Base-by-base conservation (phyloP, 2,329 filamentous ascomycete genomes). In the Verruconis gallopava region DNA sequence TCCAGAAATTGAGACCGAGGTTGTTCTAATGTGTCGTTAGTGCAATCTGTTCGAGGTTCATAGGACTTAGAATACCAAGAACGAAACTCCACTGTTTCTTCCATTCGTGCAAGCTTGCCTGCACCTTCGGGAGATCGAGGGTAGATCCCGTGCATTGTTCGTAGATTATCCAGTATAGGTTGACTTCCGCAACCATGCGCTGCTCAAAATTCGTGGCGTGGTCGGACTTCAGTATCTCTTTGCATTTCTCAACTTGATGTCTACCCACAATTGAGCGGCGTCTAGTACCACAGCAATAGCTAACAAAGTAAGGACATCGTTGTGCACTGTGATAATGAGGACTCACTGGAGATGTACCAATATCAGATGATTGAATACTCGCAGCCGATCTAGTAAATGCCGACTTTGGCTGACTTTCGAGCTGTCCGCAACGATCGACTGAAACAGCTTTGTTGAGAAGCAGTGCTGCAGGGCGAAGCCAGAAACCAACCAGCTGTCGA, bases 121-220 rank as follows among this genome's bases (percentile, higher is more conserved):
- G 53, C 1, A 58, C 53, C 36, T 56, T 55, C 2, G 58, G 48
- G 2, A 64, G 46, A 43, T 64, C 57, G 2, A 59, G 48, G 0
- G 51, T 40, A 11, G 49, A 44, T 3, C 46, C 46, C 14, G 52
- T 56, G 21, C 55, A 58, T 22, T 59, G 56, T 39, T 61, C 53
- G 43, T 68, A 67, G 4, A 67, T 60, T 15, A 60, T 59, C 63
- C 64, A 67, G 44, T 68, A 68, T 1, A 68, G 51, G 39, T 60
- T 52, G 3, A 66, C 54, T 44, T 68, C 65, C 2, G 63, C 64
- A 4, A 65, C 60, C 64, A 68, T 67, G 13, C 65, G 53, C n/a
- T 55, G 51, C 46, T 68, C 64, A 40, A 64, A 67, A 40, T 67
- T 67, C 0, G 58, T 66, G 9, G 55, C 53, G 43, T 58, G 55